Percentiles rank a stretch among this genome's conserved stretches.
phyloP scores from a whole-genome alignment of 106 monocot species.

The Agapanthus africanus region DNA sequence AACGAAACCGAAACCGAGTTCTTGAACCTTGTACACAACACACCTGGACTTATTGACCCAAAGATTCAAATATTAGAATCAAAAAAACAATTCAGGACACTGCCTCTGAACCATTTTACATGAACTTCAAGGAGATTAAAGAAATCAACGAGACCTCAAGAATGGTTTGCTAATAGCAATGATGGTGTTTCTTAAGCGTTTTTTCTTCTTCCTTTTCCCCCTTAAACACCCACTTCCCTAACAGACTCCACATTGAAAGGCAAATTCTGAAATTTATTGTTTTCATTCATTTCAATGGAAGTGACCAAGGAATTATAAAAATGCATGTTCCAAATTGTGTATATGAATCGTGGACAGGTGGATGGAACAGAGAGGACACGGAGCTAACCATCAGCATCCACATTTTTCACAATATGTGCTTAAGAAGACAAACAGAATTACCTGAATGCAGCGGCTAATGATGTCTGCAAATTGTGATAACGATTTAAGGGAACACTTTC shows the following conservation, averaged over 20 bases:
- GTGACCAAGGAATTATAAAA: not conserved
- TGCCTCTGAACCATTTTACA: too few relatives aligned
- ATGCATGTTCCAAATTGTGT: not conserved
- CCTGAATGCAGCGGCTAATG: conserved; percentile 96
- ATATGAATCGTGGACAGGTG: not conserved
- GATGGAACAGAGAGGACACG: not conserved
- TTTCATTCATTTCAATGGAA: not conserved
- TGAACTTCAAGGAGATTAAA: too few relatives aligned
- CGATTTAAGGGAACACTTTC: conserved; percentile 70
- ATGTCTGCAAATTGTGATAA: conserved; percentile 95
- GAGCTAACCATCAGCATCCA: not conserved
- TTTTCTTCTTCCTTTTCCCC: not conserved
- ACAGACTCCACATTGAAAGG: not conserved
- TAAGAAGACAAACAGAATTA: conserved; percentile 21
- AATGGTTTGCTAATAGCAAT: not conserved
- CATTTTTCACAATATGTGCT: not conserved
- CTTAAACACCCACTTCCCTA: not conserved
- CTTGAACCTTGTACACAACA: too few relatives aligned
- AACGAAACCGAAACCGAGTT: too few relatives aligned
- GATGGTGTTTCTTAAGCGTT: too few relatives aligned
- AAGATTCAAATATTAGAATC: too few relatives aligned
- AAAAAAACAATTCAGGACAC: too few relatives aligned
- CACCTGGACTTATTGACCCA: too few relatives aligned
- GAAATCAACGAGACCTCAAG: too few relatives aligned
- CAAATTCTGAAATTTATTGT: not conserved